phyloP scores from a whole-genome alignment of 305 asterid species.

The Ilex paraguariensis region DNA sequence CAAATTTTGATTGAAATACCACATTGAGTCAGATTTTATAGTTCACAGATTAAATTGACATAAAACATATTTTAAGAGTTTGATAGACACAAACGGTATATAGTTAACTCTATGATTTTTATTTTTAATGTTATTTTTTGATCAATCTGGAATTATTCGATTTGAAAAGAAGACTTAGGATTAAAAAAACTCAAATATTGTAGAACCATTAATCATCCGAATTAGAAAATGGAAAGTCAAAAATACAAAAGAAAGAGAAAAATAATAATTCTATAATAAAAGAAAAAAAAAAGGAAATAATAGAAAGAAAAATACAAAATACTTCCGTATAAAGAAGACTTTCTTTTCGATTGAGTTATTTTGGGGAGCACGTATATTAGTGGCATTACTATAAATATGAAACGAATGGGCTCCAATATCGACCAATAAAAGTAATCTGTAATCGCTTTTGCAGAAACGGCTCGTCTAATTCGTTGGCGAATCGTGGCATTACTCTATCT shows the following conservation, averaged over 20 bases:
- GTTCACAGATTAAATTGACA: too few relatives aligned
- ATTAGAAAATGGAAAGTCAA: background rate
- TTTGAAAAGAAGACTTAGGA: too few relatives aligned
- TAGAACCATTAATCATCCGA: too few relatives aligned
- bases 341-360: constrained; percentile 4
- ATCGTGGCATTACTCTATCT: constrained; percentile 33
- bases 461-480: constrained; percentile 26
- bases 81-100: too few relatives aligned
- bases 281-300: background rate
- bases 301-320: background rate
- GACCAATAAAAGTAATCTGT: constrained; percentile 31
- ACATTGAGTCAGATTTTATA: too few relatives aligned
- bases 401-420: constrained; percentile 6
- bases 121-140: too few relatives aligned
- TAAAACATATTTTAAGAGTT: too few relatives aligned
- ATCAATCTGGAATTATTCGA: too few relatives aligned
- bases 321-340: constrained; percentile 5
- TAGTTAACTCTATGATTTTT: too few relatives aligned
- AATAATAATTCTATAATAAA: constrained; percentile 15
- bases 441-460: constrained; percentile 22
- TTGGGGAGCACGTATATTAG: constrained; percentile 30
- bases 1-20: too few relatives aligned
- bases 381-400: constrained; percentile 30
- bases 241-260: constrained; percentile 2
- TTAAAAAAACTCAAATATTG: too few relatives aligned